A percentile compares a stretch with the other conserved stretches of the same genome.
Evolutionary conservation across 139 green algal species (phyloP).

Genomic region (Coelastrella sp.): DNA sequence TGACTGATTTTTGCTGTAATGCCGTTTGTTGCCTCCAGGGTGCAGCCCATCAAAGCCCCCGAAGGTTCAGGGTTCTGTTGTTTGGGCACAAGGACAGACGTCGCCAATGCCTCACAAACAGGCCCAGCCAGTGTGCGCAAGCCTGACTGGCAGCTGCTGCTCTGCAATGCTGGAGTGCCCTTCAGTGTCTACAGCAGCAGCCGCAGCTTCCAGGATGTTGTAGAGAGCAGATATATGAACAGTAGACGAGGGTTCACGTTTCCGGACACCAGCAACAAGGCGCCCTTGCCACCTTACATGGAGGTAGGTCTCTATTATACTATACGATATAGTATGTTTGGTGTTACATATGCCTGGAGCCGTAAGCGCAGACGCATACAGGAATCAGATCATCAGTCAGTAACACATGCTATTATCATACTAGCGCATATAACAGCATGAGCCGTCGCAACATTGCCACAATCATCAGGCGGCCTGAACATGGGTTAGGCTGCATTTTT

Average conservation of each 20-base stretch:
- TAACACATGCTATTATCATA: not conserved
- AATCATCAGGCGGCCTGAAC: too few relatives aligned
- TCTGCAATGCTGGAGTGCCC: conserved; percentile 10
- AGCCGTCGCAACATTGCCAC: too few relatives aligned
- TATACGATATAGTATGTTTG: not conserved
- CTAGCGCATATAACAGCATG: too few relatives aligned
- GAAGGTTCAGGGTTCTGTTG: not conserved
- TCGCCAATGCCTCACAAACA: too few relatives aligned
- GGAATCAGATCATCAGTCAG: not conserved
- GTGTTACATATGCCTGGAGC: not conserved
- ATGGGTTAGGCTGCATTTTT: too few relatives aligned
- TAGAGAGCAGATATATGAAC: not conserved
- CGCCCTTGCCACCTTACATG: conserved; percentile 4
- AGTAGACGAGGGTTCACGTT: not conserved
- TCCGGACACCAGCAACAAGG: not conserved
- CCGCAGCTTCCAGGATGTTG: conserved; percentile 1
- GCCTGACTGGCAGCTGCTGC: not conserved
- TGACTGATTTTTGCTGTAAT: too few relatives aligned
- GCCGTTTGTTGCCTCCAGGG: too few relatives aligned
- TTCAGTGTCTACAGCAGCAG: conserved; percentile 16
- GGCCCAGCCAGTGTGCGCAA: not conserved
- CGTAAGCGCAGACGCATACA: not conserved
- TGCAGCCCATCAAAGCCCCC: too few relatives aligned
- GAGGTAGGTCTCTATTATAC: too few relatives aligned
- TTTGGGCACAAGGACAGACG: not conserved